A percentile compares a stretch with the other conserved stretches of the same genome.
Evolutionary conservation across 2,329 filamentous ascomycete species (phyloP).

Genomic region (Xylariaceae sp.): DNA sequence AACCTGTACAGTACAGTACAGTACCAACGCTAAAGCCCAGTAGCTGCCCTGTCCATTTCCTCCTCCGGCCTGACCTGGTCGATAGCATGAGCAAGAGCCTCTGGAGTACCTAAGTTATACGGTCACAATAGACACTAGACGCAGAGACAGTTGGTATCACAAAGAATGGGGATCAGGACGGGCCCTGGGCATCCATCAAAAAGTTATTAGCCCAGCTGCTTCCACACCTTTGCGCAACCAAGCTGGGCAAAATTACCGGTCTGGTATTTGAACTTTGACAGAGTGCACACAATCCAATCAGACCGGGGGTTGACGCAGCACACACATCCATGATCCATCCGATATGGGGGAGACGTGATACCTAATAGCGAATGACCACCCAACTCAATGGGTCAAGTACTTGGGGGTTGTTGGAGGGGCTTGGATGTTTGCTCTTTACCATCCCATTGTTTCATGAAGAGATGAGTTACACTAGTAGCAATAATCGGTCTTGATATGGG

Average conservation of each 20-base stretch:
- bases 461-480: no score
- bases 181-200: neutral
- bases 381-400: neutral
- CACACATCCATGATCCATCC: constrained; percentile 17
- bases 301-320: constrained; percentile 19
- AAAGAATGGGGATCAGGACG: constrained; percentile 12
- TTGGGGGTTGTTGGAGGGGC: no score
- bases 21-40: constrained; percentile 1
- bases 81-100: no score
- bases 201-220: no score
- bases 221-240: neutral
- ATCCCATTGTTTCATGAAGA: neutral
- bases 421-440: no score
- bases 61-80: neutral
- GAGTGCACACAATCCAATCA: constrained; percentile 17
- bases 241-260: constrained; percentile 8
- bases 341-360: constrained; percentile 18
- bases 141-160: neutral
- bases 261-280: constrained; percentile 7
- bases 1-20: neutral
- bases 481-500: neutral
- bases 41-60: constrained; percentile 6
- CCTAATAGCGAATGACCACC: neutral
- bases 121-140: neutral
- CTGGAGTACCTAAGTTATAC: no score